phyloP scores from a whole-genome alignment of 345 rosid species.

The Bruguiera parviflora region DNA sequence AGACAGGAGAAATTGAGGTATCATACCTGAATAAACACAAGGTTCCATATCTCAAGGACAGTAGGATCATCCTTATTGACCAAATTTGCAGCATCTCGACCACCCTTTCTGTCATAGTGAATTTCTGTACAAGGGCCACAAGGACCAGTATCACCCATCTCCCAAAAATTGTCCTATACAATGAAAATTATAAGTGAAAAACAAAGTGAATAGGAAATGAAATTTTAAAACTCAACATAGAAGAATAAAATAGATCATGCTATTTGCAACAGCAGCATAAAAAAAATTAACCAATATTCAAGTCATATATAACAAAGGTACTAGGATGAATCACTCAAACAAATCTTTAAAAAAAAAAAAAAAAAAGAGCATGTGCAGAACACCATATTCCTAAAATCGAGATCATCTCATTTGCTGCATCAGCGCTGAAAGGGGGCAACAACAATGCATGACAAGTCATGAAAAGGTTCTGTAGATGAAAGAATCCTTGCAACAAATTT shows the following conservation, averaged over 20 bases:
- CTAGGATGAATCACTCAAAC: background rate
- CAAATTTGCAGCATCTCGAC: conserved; percentile 74
- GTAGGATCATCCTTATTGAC: conserved; percentile 96
- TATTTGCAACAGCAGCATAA: background rate
- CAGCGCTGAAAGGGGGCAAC: background rate
- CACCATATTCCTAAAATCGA: too few relatives aligned
- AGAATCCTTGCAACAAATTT: background rate
- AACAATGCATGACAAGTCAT: background rate
- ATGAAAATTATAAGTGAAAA: conserved; percentile 1
- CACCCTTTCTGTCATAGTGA: conserved; percentile 85
- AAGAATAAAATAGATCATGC: background rate
- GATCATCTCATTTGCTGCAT: background rate
- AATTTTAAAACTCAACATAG: background rate
- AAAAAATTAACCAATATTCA: background rate
- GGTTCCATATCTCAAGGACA: conserved; percentile 98
- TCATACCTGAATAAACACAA: conserved; percentile 91
- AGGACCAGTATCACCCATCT: conserved; percentile 99
- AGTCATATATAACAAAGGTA: background rate
- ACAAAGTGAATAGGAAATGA: conserved; percentile 5
- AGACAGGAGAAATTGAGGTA: background rate
- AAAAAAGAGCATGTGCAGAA: too few relatives aligned
- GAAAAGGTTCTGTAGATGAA: background rate
- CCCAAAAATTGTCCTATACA: conserved; percentile 92
- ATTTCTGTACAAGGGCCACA: conserved; percentile 99
- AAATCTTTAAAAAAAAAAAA: background rate